A percentile compares a stretch with the other conserved stretches of the same genome.
phyloP scores from a whole-genome alignment of 495 filamentous ascomycete genomes.

The Thozetella sp. region DNA sequence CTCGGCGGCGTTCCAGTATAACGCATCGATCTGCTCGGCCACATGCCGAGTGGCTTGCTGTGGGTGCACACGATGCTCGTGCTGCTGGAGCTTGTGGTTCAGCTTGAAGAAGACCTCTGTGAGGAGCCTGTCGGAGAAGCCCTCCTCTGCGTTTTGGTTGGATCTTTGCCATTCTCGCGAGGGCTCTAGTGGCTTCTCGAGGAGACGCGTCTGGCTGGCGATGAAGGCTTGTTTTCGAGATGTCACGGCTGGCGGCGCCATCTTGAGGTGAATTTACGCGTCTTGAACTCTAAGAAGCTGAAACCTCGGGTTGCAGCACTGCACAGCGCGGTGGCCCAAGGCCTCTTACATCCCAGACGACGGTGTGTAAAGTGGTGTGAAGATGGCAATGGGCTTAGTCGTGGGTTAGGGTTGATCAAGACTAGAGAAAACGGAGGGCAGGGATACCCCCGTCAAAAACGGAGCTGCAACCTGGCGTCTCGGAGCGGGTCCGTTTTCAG shows the following conservation, averaged over 20 bases:
- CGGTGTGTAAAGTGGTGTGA: too few relatives aligned
- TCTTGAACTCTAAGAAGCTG: neutral
- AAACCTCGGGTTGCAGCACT: neutral
- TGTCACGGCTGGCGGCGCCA: constrained; percentile 53
- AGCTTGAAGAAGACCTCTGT: constrained; percentile 54
- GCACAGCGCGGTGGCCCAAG: too few relatives aligned
- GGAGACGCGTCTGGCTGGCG: constrained; percentile 60
- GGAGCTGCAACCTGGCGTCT: neutral
- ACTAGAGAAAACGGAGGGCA: neutral
- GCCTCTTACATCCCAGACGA: too few relatives aligned
- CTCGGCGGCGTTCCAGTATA: constrained; percentile 64
- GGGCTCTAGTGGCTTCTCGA: constrained; percentile 57
- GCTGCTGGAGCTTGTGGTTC: constrained; percentile 68
- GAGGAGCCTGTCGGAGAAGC: constrained; percentile 53
- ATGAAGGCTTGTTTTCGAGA: constrained; percentile 68
- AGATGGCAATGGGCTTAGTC: neutral
- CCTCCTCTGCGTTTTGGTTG: constrained; percentile 44
- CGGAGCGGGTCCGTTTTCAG: neutral
- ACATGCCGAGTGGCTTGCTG: constrained; percentile 77
- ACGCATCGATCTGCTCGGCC: constrained; percentile 76
- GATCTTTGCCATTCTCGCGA: constrained; percentile 58
- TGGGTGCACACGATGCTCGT: constrained; percentile 71
- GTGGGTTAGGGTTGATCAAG: neutral
- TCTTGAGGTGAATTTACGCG: constrained; percentile 2
- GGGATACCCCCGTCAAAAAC: neutral